phyloP scores from a whole-genome alignment of 1,284 basidiomycete species.

The Moesziomyces antarcticus region DNA sequence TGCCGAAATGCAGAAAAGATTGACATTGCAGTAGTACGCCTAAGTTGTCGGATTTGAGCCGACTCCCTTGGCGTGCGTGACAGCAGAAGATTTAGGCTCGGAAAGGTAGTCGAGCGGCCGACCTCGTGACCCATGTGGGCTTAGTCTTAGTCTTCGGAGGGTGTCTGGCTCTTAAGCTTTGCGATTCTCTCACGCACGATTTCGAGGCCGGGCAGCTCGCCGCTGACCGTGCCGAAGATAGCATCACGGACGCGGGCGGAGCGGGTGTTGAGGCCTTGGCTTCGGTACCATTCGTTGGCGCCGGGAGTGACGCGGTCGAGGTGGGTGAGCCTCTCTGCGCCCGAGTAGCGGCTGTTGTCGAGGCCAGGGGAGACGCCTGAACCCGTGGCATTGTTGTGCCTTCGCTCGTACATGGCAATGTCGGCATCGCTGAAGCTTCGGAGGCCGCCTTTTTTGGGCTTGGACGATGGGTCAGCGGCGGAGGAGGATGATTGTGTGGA shows the following conservation, averaged over 20 bases:
- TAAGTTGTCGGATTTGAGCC: neutral
- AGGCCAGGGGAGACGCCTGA: constrained; percentile 22
- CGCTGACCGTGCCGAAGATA: constrained; percentile 65
- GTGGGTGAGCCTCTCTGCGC: constrained; percentile 37
- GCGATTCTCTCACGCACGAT: constrained; percentile 59
- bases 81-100: neutral
- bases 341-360: constrained; percentile 46
- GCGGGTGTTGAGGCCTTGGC: constrained; percentile 43
- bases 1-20: neutral
- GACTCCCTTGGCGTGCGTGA: neutral
- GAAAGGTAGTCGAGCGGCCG: neutral
- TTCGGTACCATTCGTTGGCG: constrained; percentile 48
- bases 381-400: constrained; percentile 36
- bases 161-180: constrained; percentile 23
- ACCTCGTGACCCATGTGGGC: no score
- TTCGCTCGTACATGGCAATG: constrained; percentile 45
- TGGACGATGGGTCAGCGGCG: constrained; percentile 1
- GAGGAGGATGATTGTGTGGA: neutral
- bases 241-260: constrained; percentile 64
- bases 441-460: constrained; percentile 21
- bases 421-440: constrained; percentile 43
- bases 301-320: constrained; percentile 44
- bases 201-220: constrained; percentile 63
- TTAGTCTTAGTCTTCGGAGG: constrained; percentile 15
- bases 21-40: neutral